Evolutionary conservation across 768 basidiomycete genomes (phyloP).

Genomic region (Rubroboletus satanas): DNA sequence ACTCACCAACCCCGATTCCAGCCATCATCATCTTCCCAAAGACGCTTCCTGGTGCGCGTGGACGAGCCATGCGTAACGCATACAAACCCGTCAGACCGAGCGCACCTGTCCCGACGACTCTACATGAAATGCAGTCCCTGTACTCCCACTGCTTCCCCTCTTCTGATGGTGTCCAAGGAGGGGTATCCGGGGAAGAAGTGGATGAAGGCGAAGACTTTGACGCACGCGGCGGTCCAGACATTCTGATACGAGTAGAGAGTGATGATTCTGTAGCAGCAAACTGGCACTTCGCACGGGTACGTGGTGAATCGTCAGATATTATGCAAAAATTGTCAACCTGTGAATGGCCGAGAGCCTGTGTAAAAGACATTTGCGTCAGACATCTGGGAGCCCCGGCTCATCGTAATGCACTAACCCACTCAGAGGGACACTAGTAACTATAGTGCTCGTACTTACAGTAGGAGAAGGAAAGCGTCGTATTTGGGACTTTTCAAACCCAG

Average conservation of each 20-base stretch:
- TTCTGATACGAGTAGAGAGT: not conserved
- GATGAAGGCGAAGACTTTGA: slow-evolving; percentile 1
- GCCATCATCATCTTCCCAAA: slow-evolving; percentile 60
- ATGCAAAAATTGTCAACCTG: not conserved
- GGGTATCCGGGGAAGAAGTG: not conserved
- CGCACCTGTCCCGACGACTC: slow-evolving; percentile 61
- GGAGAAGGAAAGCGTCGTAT: not conserved
- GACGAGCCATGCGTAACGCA: slow-evolving; percentile 61
- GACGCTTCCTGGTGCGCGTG: slow-evolving; percentile 55
- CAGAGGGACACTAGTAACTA: too few species aligned
- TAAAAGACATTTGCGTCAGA: not conserved
- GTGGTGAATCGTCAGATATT: not conserved
- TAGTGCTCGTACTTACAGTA: not conserved
- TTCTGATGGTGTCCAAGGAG: slow-evolving; percentile 1
- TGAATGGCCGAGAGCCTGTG: not conserved
- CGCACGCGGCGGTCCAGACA: slow-evolving; percentile 21
- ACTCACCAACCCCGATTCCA: slow-evolving; percentile 59
- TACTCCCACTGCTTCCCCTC: slow-evolving; percentile 16
- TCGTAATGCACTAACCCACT: not conserved
- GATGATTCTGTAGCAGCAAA: not conserved
- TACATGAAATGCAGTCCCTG: slow-evolving; percentile 66
- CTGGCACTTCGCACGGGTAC: not conserved
- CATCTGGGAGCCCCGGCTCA: not conserved
- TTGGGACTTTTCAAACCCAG: not conserved
- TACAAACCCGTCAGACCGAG: slow-evolving; percentile 63